A percentile compares a stretch with the other conserved stretches of the same genome.
Conservation (phyloP, 495 filamentous ascomycete species). For the Tuber microsphaerosporum region DNA sequence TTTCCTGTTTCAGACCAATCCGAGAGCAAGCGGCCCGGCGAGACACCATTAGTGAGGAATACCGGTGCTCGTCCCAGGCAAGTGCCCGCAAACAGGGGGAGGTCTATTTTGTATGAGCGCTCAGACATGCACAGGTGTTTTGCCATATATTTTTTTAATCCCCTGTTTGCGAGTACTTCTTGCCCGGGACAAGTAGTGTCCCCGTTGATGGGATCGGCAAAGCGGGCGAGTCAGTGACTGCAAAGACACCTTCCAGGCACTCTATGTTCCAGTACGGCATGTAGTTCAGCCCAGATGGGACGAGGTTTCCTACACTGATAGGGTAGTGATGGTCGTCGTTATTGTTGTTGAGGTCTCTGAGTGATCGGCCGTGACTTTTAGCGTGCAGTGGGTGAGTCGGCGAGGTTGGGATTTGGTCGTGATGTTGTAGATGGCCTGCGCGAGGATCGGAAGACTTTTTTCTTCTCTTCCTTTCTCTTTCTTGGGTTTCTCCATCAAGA, state of each 20-base stretch:
- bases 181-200: not conserved
- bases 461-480: not conserved
- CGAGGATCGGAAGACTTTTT: not conserved
- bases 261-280: not conserved
- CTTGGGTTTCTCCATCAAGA: not conserved
- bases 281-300: not conserved
- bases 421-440: not conserved
- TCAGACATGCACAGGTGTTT: too few relatives aligned
- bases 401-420: not conserved
- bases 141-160: too few relatives aligned
- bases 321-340: not conserved
- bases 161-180: too few relatives aligned
- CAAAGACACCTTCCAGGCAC: not conserved
- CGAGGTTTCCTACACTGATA: not conserved
- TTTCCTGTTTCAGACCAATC: not conserved
- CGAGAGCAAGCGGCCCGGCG: not conserved
- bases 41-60: not conserved
- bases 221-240: not conserved
- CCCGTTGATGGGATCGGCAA: not conserved
- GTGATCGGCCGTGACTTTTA: not conserved
- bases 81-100: too few relatives aligned
- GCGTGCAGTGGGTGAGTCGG: not conserved
- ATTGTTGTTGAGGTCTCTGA: not conserved
- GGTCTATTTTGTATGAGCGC: too few relatives aligned
- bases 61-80: too few relatives aligned